Evolutionary conservation across 2,329 filamentous ascomycete genomes (phyloP).

Genomic region (Cercospora janseana): DNA sequence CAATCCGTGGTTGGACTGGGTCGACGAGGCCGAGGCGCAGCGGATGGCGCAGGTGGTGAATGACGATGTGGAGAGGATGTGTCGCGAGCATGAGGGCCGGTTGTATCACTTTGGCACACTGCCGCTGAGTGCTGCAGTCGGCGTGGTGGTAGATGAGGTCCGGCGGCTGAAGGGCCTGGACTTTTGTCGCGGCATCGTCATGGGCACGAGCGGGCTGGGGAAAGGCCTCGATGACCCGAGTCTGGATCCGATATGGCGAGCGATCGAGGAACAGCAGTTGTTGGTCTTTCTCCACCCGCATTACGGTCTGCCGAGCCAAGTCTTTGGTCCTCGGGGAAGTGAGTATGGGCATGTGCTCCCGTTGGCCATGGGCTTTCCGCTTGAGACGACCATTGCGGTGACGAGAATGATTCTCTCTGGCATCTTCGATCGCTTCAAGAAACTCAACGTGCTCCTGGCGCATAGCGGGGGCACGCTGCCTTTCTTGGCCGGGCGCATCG

Average conservation of each 20-base stretch:
- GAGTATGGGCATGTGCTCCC: constrained; percentile 85
- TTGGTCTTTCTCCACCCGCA: constrained; percentile 86
- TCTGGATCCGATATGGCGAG: constrained; percentile 69
- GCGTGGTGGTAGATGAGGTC: constrained; percentile 65
- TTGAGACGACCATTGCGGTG: constrained; percentile 90
- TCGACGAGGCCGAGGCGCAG: constrained; percentile 60
- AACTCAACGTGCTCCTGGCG: constrained; percentile 72
- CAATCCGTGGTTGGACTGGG: constrained; percentile 92
- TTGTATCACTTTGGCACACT: constrained; percentile 82
- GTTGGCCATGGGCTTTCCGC: constrained; percentile 79
- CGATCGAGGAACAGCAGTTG: constrained; percentile 62
- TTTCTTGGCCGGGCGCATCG: constrained; percentile 82
- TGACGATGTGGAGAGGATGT: constrained; percentile 71
- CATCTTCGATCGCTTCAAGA: constrained; percentile 73
- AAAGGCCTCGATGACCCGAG: constrained; percentile 73
- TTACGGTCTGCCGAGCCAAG: constrained; percentile 77
- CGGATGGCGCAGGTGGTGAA: constrained; percentile 68
- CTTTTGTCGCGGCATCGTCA: constrained; percentile 78
- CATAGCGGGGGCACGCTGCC: constrained; percentile 87
- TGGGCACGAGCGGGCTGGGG: constrained; percentile 80
- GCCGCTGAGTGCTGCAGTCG: constrained; percentile 66
- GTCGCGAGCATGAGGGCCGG: constrained; percentile 61
- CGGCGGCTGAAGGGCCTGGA: constrained; percentile 59
- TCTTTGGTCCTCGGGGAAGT: constrained; percentile 72
- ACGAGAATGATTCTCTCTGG: constrained; percentile 83